Conservation (phyloP, 2,329 filamentous ascomycete species). For the Seiridium cupressi region DNA sequence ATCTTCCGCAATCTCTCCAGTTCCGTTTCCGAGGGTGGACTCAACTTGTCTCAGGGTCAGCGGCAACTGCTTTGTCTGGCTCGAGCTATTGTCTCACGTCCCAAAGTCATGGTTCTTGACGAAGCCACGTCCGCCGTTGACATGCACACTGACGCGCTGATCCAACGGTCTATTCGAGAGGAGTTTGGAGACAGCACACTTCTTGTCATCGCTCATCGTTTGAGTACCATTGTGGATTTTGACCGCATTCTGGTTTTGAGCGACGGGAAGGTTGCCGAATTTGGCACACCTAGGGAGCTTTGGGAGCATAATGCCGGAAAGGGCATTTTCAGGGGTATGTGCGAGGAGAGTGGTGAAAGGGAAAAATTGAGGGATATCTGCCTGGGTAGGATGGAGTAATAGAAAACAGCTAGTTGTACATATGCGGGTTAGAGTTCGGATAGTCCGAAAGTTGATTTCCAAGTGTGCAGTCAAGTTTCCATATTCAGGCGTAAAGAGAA, state of each 20-base stretch:
- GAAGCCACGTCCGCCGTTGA: slow-evolving; percentile 79
- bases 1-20: slow-evolving; percentile 63
- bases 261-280: slow-evolving; percentile 67
- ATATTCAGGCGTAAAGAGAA: too few relatives aligned
- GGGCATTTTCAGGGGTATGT: slow-evolving; percentile 60
- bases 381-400: slow-evolving; percentile 21
- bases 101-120: slow-evolving; percentile 77
- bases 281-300: slow-evolving; percentile 61
- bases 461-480: not conserved
- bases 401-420: not conserved
- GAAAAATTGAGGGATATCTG: slow-evolving; percentile 50
- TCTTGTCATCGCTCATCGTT: slow-evolving; percentile 72
- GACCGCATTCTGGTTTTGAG: slow-evolving; percentile 71
- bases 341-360: slow-evolving; percentile 58
- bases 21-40: slow-evolving; percentile 67
- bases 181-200: slow-evolving; percentile 69
- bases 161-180: slow-evolving; percentile 70
- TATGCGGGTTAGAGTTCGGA: not conserved
- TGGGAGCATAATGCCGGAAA: slow-evolving; percentile 40
- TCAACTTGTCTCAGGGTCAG: slow-evolving; percentile 75
- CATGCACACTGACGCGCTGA: slow-evolving; percentile 72
- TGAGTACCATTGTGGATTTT: slow-evolving; percentile 76
- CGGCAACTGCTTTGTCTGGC: slow-evolving; percentile 74
- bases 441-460: not conserved
- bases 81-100: slow-evolving; percentile 67